Percentiles rank a stretch among this genome's conserved stretches.
These are phyloP conservation scores for Ophiobolus disseminans DNA, from an alignment of 2,329 filamentous ascomycete genomes.

Conservation along the genomic window DNA sequence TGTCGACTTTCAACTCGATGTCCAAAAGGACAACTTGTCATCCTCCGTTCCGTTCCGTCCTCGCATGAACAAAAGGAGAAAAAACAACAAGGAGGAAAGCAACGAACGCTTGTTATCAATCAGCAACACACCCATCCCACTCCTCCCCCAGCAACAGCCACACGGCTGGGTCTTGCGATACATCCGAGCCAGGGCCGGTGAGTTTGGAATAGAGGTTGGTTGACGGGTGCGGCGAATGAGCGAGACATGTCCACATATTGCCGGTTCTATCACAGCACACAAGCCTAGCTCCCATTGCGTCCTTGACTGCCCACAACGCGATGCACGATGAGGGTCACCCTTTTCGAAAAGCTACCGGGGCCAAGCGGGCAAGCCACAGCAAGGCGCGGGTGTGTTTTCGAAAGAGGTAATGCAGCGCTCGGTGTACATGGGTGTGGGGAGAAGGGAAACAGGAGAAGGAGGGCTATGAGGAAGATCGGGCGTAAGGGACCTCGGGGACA, in stretches of 20 bases:
- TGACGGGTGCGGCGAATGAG: slow-evolving; percentile 47
- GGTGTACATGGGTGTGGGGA: slow-evolving; percentile 17
- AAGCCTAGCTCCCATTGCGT: slow-evolving; percentile 31
- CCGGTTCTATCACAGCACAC: slow-evolving; percentile 47
- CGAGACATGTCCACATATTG: slow-evolving; percentile 53
- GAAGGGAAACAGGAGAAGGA: slow-evolving; percentile 39
- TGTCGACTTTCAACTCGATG: slow-evolving; percentile 46
- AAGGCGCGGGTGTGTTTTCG: slow-evolving; percentile 41
- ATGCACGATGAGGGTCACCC: slow-evolving; percentile 36
- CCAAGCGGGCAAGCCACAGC: slow-evolving; percentile 51
- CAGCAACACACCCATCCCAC: slow-evolving; percentile 41
- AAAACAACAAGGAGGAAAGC: slow-evolving; percentile 42
- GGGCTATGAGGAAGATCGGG: slow-evolving; percentile 50
- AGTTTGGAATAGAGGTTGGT: slow-evolving; percentile 28
- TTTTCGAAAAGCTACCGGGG: slow-evolving; percentile 22
- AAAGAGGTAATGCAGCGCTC: slow-evolving; percentile 28
- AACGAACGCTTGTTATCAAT: slow-evolving; percentile 52
- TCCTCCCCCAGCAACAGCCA: slow-evolving; percentile 43
- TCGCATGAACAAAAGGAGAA: slow-evolving; percentile 16
- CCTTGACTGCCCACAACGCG: slow-evolving; percentile 30
- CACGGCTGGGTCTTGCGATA: slow-evolving; percentile 46
- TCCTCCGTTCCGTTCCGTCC: slow-evolving; percentile 11
- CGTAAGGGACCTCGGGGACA: slow-evolving; percentile 53
- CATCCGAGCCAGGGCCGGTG: slow-evolving; percentile 45
- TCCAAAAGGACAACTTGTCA: slow-evolving; percentile 8